Percentiles rank a stretch among this genome's conserved stretches.
Evolutionary conservation across 805 yeast species (phyloP).

Genomic region (Ogataea pilisensis): DNA sequence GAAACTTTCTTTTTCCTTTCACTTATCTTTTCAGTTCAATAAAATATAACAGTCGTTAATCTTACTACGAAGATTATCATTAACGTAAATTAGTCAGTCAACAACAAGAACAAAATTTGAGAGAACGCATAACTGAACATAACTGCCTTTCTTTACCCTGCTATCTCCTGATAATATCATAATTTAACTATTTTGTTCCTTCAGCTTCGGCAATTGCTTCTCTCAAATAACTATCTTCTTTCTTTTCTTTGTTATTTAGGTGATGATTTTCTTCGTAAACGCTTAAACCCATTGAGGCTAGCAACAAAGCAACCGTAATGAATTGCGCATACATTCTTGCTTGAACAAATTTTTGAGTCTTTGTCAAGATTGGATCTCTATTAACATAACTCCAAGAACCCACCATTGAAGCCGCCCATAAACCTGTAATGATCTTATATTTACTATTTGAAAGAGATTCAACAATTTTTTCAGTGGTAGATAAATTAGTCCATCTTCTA

Average conservation of each 20-base stretch:
- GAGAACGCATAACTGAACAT: no score
- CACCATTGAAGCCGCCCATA: conserved; percentile 78
- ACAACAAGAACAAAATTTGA: no score
- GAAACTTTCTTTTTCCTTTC: no score
- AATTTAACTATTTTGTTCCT: background rate
- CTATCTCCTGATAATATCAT: no score
- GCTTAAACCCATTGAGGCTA: conserved; percentile 64
- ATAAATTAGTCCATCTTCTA: conserved; percentile 47
- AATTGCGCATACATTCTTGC: conserved; percentile 92
- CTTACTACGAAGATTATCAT: no score
- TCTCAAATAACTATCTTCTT: conserved; percentile 42
- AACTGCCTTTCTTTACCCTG: no score
- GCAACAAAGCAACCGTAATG: conserved; percentile 63
- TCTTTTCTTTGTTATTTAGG: conserved; percentile 31
- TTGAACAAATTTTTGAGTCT: conserved; percentile 76
- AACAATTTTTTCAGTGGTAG: conserved; percentile 45
- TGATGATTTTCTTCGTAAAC: conserved; percentile 59
- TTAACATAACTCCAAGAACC: conserved; percentile 76
- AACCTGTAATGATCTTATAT: conserved; percentile 62
- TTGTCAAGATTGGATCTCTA: conserved; percentile 69
- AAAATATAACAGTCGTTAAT: no score
- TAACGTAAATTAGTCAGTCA: no score
- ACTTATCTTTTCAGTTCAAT: no score
- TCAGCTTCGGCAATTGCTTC: conserved; percentile 27
- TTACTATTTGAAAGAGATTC: conserved; percentile 50